Evolutionary conservation across 257 asterid genomes (phyloP).

Genomic region (Echium plantagineum): DNA sequence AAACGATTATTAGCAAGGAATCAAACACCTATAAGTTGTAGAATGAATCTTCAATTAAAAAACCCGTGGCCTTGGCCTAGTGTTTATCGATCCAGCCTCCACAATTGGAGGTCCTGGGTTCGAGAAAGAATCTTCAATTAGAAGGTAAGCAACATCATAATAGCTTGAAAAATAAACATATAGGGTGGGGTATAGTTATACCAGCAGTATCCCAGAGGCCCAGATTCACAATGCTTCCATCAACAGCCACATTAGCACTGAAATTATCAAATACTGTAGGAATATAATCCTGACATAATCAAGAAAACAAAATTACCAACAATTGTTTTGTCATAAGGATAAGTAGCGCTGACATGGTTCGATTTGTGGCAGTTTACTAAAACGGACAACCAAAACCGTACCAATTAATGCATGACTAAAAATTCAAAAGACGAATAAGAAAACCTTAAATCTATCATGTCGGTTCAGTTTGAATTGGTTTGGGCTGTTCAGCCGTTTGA

Average conservation of each 20-base stretch:
- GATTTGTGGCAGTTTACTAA: no score
- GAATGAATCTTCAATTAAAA: neutral
- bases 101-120: no score
- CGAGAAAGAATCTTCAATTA: neutral
- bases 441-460: no score
- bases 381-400: no score
- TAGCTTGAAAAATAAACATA: neutral
- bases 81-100: no score
- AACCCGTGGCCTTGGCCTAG: no score
- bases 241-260: conserved; percentile 69
- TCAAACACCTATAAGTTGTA: neutral
- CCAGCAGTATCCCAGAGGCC: conserved; percentile 91
- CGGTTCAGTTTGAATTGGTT: no score
- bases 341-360: no score
- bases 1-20: neutral
- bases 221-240: conserved; percentile 58
- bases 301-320: neutral
- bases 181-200: conserved; percentile 6
- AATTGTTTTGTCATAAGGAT: neutral
- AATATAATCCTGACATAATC: conserved; percentile 43
- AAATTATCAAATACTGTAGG: conserved; percentile 75
- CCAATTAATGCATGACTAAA: no score
- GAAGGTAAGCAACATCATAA: neutral
- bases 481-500: no score
- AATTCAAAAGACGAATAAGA: no score